These are phyloP conservation scores for Striga hermonthica DNA, from an alignment of 305 asterid genomes.

Conservation along the genomic window DNA sequence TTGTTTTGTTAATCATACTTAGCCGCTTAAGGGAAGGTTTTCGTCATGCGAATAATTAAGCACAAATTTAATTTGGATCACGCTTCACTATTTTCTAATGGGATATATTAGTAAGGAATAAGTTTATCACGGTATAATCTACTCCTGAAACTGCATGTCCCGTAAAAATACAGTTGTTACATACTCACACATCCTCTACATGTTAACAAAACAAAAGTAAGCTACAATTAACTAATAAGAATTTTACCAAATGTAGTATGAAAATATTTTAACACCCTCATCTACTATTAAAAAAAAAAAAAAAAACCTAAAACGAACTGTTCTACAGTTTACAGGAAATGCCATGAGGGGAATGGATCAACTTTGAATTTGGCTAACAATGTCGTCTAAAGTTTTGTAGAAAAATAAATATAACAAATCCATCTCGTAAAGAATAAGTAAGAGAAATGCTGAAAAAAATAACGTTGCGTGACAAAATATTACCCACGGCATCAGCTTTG, in stretches of 20 bases:
- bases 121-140: no score
- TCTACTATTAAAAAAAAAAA: neutral
- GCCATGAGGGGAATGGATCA: constrained; percentile 33
- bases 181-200: neutral
- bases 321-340: constrained; percentile 29
- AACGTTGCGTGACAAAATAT: constrained; percentile 23
- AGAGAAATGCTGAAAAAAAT: neutral
- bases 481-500: constrained; percentile 99
- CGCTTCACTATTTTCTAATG: no score
- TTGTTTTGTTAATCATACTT: no score
- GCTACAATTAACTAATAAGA: neutral
- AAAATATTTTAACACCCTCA: neutral
- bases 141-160: no score
- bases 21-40: no score
- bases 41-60: no score
- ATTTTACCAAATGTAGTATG: neutral
- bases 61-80: no score
- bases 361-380: constrained; percentile 28
- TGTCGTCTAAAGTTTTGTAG: constrained; percentile 29
- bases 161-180: no score
- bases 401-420: constrained; percentile 13
- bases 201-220: neutral
- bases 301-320: constrained; percentile 24
- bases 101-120: no score
- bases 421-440: constrained; percentile 18